A percentile compares a stretch with the other conserved stretches of the same genome.
These are phyloP conservation scores for Aspergillus bertholletiae DNA, from an alignment of 495 filamentous ascomycete genomes.

Conservation along the genomic window DNA sequence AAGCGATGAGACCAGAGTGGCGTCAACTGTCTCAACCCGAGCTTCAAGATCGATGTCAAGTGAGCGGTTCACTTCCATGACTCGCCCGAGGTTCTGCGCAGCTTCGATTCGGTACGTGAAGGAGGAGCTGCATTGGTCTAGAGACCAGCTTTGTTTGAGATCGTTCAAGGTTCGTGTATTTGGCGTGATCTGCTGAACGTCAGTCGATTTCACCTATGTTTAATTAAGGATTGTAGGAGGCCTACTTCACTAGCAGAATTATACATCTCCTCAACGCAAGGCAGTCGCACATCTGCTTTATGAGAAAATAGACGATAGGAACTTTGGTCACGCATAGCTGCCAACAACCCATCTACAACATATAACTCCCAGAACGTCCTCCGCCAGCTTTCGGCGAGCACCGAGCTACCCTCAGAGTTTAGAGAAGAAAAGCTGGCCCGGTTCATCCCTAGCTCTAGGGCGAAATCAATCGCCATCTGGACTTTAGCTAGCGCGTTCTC, in stretches of 20 bases:
- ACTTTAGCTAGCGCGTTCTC: constrained; percentile 59
- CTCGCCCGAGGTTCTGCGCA: constrained; percentile 59
- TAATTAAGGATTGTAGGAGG: background rate
- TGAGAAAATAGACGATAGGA: constrained; percentile 32
- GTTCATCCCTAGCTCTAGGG: constrained; percentile 67
- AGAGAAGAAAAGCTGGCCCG: constrained; percentile 37
- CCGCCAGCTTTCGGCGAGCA: constrained; percentile 72
- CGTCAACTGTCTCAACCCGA: constrained; percentile 50
- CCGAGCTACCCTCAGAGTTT: constrained; percentile 33
- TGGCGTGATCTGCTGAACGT: constrained; percentile 1
- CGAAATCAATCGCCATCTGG: constrained; percentile 56
- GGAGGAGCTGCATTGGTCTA: constrained; percentile 16
- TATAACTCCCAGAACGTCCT: constrained; percentile 84
- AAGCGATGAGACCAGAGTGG: constrained; percentile 63
- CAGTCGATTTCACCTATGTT: background rate
- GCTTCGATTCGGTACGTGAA: constrained; percentile 43
- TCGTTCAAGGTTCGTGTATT: constrained; percentile 8
- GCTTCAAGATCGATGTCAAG: constrained; percentile 12
- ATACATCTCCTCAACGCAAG: constrained; percentile 20
- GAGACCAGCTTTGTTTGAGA: constrained; percentile 12
- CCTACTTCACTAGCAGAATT: constrained; percentile 8
- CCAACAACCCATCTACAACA: constrained; percentile 55
- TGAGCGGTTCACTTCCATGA: constrained; percentile 49
- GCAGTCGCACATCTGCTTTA: constrained; percentile 24
- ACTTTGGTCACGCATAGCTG: constrained; percentile 23